A percentile compares a stretch with the other conserved stretches of the same genome.
These are phyloP conservation scores for Arthrobotrys pseudoclavata DNA, from an alignment of 2,329 filamentous ascomycete species.

Conservation along the genomic window DNA sequence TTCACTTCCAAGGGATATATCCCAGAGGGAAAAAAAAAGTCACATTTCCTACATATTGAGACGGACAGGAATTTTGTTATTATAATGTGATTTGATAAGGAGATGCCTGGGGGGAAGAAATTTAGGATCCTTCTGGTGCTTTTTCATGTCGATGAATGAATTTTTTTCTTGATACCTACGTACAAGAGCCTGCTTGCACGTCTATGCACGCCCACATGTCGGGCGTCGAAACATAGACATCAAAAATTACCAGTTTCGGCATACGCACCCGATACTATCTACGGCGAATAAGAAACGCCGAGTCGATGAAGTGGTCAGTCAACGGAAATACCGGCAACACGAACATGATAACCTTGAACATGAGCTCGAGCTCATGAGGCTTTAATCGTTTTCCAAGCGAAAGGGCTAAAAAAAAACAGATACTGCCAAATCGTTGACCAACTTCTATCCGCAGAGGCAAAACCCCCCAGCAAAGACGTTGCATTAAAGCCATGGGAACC, in stretches of 20 bases:
- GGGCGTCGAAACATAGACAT: conserved; percentile 28
- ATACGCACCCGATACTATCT: conserved; percentile 34
- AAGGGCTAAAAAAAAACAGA: neutral
- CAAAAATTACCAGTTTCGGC: conserved; percentile 32
- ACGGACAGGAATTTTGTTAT: conserved; percentile 3
- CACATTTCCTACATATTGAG: conserved; percentile 9
- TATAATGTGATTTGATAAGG: conserved; percentile 16
- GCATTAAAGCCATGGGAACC: conserved; percentile 20
- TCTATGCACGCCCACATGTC: conserved; percentile 22
- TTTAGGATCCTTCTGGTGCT: neutral
- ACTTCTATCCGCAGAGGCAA: neutral
- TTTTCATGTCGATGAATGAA: neutral
- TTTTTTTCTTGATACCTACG: conserved; percentile 2
- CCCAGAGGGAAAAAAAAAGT: conserved; percentile 8
- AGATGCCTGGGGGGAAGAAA: conserved; percentile 13
- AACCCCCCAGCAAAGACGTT: conserved; percentile 19
- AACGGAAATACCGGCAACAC: conserved; percentile 38
- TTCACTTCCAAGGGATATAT: conserved; percentile 25
- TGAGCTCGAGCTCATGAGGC: conserved; percentile 13
- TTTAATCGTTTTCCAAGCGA: conserved; percentile 13
- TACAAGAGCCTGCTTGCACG: conserved; percentile 10
- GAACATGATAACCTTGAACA: conserved; percentile 1
- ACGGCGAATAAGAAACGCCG: conserved; percentile 27
- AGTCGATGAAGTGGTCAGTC: neutral
- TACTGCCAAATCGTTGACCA: conserved; percentile 7